Evolutionary conservation across 306 rosid genomes (phyloP), one percentile per base, ranked within the genome.

Genomic region (Sophora flavescens): DNA sequence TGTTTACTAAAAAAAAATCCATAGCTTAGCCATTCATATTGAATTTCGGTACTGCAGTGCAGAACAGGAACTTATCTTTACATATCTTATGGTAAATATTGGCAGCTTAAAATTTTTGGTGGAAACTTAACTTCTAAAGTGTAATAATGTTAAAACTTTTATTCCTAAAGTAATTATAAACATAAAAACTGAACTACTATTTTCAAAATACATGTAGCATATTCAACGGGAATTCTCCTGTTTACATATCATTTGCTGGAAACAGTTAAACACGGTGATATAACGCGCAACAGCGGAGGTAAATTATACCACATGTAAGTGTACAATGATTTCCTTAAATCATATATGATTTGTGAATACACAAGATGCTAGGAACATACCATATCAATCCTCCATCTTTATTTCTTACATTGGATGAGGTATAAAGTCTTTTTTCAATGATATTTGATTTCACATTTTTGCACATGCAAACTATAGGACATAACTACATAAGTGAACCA

Each of bases 371-470:
- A 6, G 6, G 30, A 62, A 42, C 15, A 30, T 32, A 17, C 47
- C 4, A 47, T 17, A 28, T 26, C 82, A 78, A 78, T 60, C 73
- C 45, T 70, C 70, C 13, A 13, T 28, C 32, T 50, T 56, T 65
- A 26, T 33, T 22, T 72, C 17, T 28, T 6, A 69, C 77, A 77
- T 63, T 63, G 56, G 14, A 48, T 59, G 54, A 67, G 71, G 65
- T 54, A 30, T 70, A 12, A 74, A 14, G 39, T 15, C 5, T 63
- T 65, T 0, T 63, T 65, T 0, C 63, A 63, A 26, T 57, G 50
- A 80, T 14, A 58, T 78, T 56, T 73, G 70, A 39, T 68, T 45
- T 59, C 30, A 72, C 53, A 72, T 15, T 67, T 81, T 50, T 69
- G 74, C 63, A 70, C 44, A 59, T 45, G 56, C 75, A 73, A 66